phyloP scores from a whole-genome alignment of 2,329 filamentous ascomycete species.

The Trichocomaceae sp. region DNA sequence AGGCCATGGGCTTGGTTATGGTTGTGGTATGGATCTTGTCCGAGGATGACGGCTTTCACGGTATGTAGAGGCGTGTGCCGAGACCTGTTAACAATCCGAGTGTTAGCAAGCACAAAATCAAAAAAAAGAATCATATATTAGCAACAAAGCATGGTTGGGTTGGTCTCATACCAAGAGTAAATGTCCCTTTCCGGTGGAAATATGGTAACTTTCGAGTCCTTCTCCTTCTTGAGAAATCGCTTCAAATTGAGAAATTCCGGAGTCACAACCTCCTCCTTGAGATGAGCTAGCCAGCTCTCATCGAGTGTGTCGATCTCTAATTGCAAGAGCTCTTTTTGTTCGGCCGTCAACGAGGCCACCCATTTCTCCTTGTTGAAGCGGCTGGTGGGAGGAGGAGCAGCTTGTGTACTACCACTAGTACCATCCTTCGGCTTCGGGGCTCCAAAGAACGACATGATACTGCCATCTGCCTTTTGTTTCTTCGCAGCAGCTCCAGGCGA shows the following conservation, averaged over 20 bases:
- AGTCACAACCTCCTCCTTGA: slow-evolving; percentile 77
- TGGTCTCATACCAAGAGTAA: slow-evolving; percentile 72
- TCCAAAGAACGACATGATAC: slow-evolving; percentile 85
- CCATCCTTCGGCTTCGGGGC: slow-evolving; percentile 51
- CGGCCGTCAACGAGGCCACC: slow-evolving; percentile 68
- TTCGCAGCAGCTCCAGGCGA: slow-evolving; percentile 52
- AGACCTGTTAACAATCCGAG: slow-evolving; percentile 72
- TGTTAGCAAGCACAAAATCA: slow-evolving; percentile 17
- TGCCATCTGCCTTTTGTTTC: slow-evolving; percentile 66
- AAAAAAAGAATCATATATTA: too few species aligned
- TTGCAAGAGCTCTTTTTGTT: slow-evolving; percentile 74
- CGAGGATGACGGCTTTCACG: slow-evolving; percentile 88
- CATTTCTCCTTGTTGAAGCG: slow-evolving; percentile 88
- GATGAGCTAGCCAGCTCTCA: slow-evolving; percentile 79
- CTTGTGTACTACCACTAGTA: slow-evolving; percentile 2
- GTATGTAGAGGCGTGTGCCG: slow-evolving; percentile 80
- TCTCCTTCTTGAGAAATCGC: slow-evolving; percentile 74
- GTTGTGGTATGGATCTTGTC: slow-evolving; percentile 97
- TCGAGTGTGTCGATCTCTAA: slow-evolving; percentile 90
- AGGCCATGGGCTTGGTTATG: slow-evolving; percentile 91
- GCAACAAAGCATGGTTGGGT: background rate
- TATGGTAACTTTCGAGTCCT: slow-evolving; percentile 64
- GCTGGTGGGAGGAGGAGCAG: slow-evolving; percentile 16
- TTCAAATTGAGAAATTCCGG: slow-evolving; percentile 83
- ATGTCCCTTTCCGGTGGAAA: slow-evolving; percentile 86